Conservation (phyloP, 495 filamentous ascomycete species). For the Viridothelium virens region DNA sequence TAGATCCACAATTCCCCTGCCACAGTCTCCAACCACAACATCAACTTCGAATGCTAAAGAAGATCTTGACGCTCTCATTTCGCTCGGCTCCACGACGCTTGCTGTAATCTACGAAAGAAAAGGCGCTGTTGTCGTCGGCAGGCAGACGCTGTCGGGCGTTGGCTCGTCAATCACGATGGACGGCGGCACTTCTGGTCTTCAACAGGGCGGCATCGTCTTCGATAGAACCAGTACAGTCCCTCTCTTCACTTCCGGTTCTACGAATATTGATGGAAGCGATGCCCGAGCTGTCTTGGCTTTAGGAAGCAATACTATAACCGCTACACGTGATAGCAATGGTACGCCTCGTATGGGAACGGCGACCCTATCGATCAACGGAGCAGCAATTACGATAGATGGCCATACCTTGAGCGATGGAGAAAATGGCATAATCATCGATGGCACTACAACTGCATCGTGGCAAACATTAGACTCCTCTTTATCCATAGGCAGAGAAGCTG, state of each 20-base stretch:
- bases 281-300: not conserved
- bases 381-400: not conserved
- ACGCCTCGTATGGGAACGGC: not conserved
- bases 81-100: not conserved
- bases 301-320: not conserved
- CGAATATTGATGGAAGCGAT: not conserved
- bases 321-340: not conserved
- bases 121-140: not conserved
- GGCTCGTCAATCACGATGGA: not conserved
- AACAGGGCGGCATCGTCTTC: not conserved
- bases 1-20: not conserved
- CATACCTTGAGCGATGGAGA: not conserved
- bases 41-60: not conserved
- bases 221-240: not conserved
- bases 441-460: not conserved
- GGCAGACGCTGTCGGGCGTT: not conserved
- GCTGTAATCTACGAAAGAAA: not conserved
- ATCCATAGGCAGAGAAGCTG: not conserved
- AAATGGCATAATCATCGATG: not conserved
- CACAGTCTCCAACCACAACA: not conserved
- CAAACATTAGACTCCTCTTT: not conserved
- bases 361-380: not conserved
- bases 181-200: not conserved
- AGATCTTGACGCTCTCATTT: not conserved
- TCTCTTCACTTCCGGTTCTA: not conserved